phyloP scores from a whole-genome alignment of 2,329 filamentous ascomycete genomes.

The Fusarium temperatum region DNA sequence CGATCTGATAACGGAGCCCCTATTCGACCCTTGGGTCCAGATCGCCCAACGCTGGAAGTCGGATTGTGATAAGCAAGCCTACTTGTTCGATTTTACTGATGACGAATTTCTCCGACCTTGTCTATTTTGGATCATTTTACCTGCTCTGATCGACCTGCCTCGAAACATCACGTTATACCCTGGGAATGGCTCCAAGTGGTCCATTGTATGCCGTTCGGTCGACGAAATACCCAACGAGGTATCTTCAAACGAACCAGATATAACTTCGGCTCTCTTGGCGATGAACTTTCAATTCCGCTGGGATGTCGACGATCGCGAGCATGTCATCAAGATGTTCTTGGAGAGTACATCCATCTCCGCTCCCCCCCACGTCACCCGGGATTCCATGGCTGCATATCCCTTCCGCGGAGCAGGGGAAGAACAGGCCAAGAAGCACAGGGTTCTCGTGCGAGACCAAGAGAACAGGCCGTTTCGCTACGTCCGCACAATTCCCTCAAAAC shows the following conservation, averaged over 20 bases:
- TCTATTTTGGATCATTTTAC: constrained; percentile 55
- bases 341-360: constrained; percentile 7
- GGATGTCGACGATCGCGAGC: constrained; percentile 49
- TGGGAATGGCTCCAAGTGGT: constrained; percentile 49
- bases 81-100: constrained; percentile 49
- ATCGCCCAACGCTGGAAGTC: constrained; percentile 56
- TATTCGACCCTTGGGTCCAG: constrained; percentile 58
- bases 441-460: constrained; percentile 53
- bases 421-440: constrained; percentile 24
- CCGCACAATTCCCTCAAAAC: constrained; percentile 55
- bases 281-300: constrained; percentile 61
- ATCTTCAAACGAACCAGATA: constrained; percentile 45
- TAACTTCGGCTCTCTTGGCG: constrained; percentile 56
- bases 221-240: constrained; percentile 31
- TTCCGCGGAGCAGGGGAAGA: constrained; percentile 43
- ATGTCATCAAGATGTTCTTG: constrained; percentile 54
- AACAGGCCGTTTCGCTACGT: constrained; percentile 54
- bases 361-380: constrained; percentile 33
- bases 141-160: constrained; percentile 52
- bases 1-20: constrained; percentile 48
- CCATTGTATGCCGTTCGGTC: constrained; percentile 35
- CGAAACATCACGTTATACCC: constrained; percentile 53
- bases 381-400: constrained; percentile 43
- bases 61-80: constrained; percentile 29
- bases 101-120: constrained; percentile 42